Evolutionary conservation across 768 basidiomycete genomes (phyloP), one percentile per base, ranked within the genome.

Genomic region (Boletus sp.): DNA sequence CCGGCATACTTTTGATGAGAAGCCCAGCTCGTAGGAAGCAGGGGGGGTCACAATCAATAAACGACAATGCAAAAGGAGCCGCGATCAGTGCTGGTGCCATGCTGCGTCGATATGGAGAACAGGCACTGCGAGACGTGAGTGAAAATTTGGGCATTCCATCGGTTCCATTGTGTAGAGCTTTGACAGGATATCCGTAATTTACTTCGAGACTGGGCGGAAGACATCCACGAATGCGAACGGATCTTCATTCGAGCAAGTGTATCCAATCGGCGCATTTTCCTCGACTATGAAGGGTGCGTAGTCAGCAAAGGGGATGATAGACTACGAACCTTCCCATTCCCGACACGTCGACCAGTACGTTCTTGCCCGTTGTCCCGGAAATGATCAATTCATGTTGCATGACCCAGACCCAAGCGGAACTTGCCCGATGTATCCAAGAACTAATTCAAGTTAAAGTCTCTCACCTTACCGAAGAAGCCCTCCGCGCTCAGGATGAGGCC

Each of bases 71-170:
- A 6, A 98, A 97, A 73, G 92, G 90, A 1, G 83, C 83, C 53
- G 97, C 97, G 0, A 88, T 92, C 64, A 96, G 93, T 72, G 93
- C 93, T 25, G 97, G 97, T 66, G 97, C 97, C 1, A 82, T 81
- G 72, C 79, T 99, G 7, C 87, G 97, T 63, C 84, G 97, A 53
- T 97, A 98, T 64, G 97, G 97, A 40, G 97, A 99, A 68, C 88
- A 91, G 67, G 90, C 93, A 17, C 75, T 99, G 37, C 83, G 86
- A 63, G 95, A 98, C 55, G 91, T 93, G 61, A 60, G 84, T 67
- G 5, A n/a, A 21, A 30, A 39, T n/a, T 10, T 8, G 4, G 32
- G 34, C 17, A n/a, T n/a, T 46, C n/a, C 27, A 10, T 43, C 7
- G 11, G 21, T 29, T 42, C 21, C 34, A 23, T 30, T 43, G 35